phyloP scores from a whole-genome alignment of 495 filamentous ascomycete genomes.

The Aspergillus cristatus region DNA sequence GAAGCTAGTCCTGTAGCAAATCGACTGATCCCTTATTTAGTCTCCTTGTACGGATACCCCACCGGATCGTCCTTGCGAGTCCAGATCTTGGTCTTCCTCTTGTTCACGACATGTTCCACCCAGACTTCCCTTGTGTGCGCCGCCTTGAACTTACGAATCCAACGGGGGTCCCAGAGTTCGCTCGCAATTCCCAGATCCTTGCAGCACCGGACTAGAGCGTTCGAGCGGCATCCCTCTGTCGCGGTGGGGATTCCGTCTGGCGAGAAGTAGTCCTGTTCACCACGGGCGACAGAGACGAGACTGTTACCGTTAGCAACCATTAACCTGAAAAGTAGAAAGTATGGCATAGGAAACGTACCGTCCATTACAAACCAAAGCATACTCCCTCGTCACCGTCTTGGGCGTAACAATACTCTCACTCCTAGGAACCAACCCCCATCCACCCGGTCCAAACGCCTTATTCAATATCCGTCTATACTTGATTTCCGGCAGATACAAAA shows the following conservation, averaged over 20 bases:
- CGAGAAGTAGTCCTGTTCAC: constrained; percentile 91
- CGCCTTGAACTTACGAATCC: constrained; percentile 62
- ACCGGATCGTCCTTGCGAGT: constrained; percentile 75
- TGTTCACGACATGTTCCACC: constrained; percentile 72
- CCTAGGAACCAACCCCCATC: constrained; percentile 86
- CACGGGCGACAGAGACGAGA: constrained; percentile 83
- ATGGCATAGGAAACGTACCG: constrained; percentile 48
- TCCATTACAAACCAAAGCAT: constrained; percentile 82
- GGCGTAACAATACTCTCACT: constrained; percentile 86
- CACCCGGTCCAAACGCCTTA: constrained; percentile 84
- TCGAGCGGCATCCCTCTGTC: constrained; percentile 93
- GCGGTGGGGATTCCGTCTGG: constrained; percentile 93
- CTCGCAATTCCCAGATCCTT: constrained; percentile 94
- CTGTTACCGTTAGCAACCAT: constrained; percentile 32
- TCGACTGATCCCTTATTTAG: constrained; percentile 11
- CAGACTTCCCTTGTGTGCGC: constrained; percentile 67
- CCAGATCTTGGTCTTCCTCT: constrained; percentile 85
- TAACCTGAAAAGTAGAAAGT: too few relatives aligned
- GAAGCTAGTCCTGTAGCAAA: not conserved
- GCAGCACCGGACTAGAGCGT: constrained; percentile 92
- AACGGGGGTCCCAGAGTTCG: constrained; percentile 94
- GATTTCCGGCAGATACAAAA: constrained; percentile 95
- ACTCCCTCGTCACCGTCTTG: constrained; percentile 86
- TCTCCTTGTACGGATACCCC: constrained; percentile 71
- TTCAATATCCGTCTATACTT: constrained; percentile 95